A percentile compares a stretch with the other conserved stretches of the same genome.
Conservation (phyloP, 345 rosid species). For the Dipteronia dyeriana region DNA sequence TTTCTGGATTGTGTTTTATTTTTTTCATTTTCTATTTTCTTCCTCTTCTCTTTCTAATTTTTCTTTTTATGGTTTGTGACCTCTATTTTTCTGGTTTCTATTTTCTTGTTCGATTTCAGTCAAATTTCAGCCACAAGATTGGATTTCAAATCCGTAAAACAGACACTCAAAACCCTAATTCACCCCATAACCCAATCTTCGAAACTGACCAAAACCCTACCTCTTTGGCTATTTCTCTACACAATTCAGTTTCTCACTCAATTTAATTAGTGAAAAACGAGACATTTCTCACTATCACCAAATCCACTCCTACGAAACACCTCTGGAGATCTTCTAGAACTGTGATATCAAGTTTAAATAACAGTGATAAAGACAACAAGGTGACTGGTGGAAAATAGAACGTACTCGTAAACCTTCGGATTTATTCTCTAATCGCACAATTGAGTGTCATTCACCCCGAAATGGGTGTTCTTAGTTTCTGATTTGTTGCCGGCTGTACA, state of each 20-base stretch:
- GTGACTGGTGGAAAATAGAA: no score
- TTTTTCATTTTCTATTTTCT: no score
- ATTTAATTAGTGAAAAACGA: conserved; percentile 37
- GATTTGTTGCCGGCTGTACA: no score
- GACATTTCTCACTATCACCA: conserved; percentile 24
- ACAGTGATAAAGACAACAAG: background rate
- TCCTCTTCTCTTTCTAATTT: no score
- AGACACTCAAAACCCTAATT: conserved; percentile 65
- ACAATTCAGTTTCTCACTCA: conserved; percentile 47
- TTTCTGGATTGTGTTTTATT: no score
- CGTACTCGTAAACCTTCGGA: no score
- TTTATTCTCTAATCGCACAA: no score
- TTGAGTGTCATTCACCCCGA: no score
- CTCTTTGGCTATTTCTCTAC: conserved; percentile 57
- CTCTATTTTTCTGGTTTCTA: no score
- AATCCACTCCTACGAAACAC: conserved; percentile 57
- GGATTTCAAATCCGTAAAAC: conserved; percentile 58
- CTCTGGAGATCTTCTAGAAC: conserved; percentile 40
- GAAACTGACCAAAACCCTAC: conserved; percentile 51
- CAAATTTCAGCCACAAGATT: conserved; percentile 35
- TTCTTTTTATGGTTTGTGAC: no score
- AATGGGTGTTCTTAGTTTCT: no score
- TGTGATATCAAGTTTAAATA: conserved; percentile 3
- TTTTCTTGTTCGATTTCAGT: no score
- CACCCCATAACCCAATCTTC: conserved; percentile 54